Percentiles rank a stretch among this genome's conserved stretches.
phyloP scores from a whole-genome alignment of 2,329 filamentous ascomycete species.

The Graphiopsis chlorocephala region DNA sequence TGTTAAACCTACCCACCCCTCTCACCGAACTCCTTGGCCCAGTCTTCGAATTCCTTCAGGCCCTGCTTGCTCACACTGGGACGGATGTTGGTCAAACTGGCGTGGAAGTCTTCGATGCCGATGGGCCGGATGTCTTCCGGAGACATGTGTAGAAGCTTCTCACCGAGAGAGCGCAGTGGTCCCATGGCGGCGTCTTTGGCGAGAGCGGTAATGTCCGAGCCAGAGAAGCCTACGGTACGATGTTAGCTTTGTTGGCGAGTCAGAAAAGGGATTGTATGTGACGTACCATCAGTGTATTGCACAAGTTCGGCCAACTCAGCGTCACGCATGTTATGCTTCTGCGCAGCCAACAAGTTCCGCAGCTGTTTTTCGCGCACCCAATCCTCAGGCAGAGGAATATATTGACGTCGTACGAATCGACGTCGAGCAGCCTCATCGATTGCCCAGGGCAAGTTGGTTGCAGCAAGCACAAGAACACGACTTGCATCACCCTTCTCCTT shows the following conservation, averaged over 20 bases:
- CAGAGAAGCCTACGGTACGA: conserved; percentile 75
- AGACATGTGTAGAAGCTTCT: conserved; percentile 82
- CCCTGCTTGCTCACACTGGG: conserved; percentile 86
- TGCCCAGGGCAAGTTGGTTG: conserved; percentile 95
- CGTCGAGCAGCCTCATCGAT: conserved; percentile 93
- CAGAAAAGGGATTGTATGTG: neutral
- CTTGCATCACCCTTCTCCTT: conserved; percentile 76
- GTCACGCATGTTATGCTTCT: conserved; percentile 75
- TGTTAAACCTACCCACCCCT: conserved; percentile 62
- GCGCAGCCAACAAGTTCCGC: conserved; percentile 74
- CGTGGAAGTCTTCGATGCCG: conserved; percentile 74
- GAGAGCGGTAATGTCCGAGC: conserved; percentile 92
- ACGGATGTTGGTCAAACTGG: conserved; percentile 78
- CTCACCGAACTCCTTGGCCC: conserved; percentile 91
- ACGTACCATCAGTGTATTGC: conserved; percentile 73
- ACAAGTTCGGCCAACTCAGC: conserved; percentile 73
- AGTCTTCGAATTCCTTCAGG: conserved; percentile 86
- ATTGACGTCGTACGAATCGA: conserved; percentile 88
- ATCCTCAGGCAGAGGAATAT: conserved; percentile 88
- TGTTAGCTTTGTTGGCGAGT: neutral
- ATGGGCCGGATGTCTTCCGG: conserved; percentile 95
- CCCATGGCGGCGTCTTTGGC: conserved; percentile 99
- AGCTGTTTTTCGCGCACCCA: conserved; percentile 78
- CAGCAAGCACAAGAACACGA: conserved; percentile 86
- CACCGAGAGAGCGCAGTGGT: conserved; percentile 82